A percentile compares a stretch with the other conserved stretches of the same genome.
These are phyloP conservation scores for Macrotyloma uniflorum DNA, from an alignment of 306 rosid species.

Conservation along the genomic window DNA sequence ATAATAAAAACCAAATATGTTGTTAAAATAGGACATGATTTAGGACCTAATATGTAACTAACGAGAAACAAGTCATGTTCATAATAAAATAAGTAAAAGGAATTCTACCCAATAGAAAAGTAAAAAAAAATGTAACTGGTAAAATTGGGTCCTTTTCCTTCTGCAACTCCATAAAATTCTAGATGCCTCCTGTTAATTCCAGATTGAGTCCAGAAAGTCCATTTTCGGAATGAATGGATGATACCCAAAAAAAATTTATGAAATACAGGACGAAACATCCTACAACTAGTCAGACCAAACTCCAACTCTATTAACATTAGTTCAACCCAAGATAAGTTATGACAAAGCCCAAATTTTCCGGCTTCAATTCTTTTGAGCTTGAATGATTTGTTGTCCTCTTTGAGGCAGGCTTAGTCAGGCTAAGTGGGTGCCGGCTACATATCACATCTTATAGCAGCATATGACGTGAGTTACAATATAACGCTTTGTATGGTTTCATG, in stretches of 20 bases:
- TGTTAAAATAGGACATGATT: constrained; percentile 1
- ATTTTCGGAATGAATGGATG: no score
- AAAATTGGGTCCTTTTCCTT: no score
- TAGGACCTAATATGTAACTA: no score
- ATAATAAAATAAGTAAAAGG: not conserved
- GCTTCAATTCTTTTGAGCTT: not conserved
- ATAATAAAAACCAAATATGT: not conserved
- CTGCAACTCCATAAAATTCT: no score
- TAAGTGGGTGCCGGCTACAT: not conserved
- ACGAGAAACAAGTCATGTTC: not conserved
- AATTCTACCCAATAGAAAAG: not conserved
- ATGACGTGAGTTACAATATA: constrained; percentile 1
- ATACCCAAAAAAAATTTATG: no score
- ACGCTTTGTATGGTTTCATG: not conserved
- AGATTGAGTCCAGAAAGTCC: no score
- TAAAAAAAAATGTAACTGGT: no score
- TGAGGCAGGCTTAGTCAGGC: not conserved
- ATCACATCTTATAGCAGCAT: not conserved
- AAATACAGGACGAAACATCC: no score
- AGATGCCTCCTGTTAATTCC: no score
- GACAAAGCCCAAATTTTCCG: not conserved
- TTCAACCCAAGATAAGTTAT: not conserved
- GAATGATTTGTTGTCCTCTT: not conserved
- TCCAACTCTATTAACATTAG: not conserved
- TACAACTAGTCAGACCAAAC: not conserved